A percentile compares a stretch with the other conserved stretches of the same genome.
Evolutionary conservation across 352 stramenopile genomes (phyloP).

Genomic region (Phytophthora sp.): DNA sequence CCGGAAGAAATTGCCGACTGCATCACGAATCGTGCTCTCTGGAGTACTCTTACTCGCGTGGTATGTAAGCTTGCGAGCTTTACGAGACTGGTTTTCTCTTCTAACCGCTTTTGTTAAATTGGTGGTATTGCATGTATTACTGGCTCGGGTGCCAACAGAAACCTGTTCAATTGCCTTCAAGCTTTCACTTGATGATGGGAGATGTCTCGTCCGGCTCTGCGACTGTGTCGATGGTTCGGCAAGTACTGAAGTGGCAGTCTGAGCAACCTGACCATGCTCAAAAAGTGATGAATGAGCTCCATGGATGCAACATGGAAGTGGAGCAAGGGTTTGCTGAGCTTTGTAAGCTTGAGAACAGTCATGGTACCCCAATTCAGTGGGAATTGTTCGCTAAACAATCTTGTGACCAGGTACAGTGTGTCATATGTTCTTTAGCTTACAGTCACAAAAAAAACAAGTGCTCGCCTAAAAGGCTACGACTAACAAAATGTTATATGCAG

Average conservation of each 20-base stretch:
- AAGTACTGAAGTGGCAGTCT: slow-evolving; percentile 67
- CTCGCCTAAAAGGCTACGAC: no score
- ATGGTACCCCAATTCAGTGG: slow-evolving; percentile 18
- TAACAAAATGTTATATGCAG: no score
- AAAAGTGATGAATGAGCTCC: slow-evolving; percentile 40
- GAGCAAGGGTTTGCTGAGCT: slow-evolving; percentile 35
- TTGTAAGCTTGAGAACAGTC: slow-evolving; percentile 26
- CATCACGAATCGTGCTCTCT: slow-evolving; percentile 46
- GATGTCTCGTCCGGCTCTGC: slow-evolving; percentile 95
- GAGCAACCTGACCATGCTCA: slow-evolving; percentile 35
- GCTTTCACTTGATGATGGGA: slow-evolving; percentile 93
- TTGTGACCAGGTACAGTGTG: slow-evolving; percentile 32
- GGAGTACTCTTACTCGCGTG: slow-evolving; percentile 54
- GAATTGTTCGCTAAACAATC: slow-evolving; percentile 18
- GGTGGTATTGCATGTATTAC: no score
- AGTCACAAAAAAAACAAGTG: no score
- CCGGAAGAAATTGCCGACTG: slow-evolving; percentile 63
- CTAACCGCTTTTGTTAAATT: no score
- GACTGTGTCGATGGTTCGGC: slow-evolving; percentile 83
- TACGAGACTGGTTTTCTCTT: background rate
- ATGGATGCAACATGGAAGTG: slow-evolving; percentile 43
- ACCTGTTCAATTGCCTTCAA: slow-evolving; percentile 63
- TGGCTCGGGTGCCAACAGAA: slow-evolving; percentile 52
- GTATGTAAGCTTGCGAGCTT: slow-evolving; percentile 30
- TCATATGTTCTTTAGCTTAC: background rate